Evolutionary conservation across 1,139 yeast species (phyloP), one percentile per base, ranked within the genome.

Genomic region (Spathaspora sp.): DNA sequence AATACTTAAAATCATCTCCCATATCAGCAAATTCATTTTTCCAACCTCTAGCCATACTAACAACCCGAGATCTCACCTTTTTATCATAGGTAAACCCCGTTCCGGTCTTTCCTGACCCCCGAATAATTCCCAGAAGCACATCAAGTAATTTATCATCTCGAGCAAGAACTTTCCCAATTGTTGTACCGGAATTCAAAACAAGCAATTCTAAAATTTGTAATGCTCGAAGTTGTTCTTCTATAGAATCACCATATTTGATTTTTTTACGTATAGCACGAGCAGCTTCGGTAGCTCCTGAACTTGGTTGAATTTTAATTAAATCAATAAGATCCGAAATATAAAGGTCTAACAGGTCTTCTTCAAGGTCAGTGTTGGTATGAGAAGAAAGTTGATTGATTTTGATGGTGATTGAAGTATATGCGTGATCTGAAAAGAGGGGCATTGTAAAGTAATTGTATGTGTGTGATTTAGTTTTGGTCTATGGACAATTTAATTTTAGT

Each of bases 191-290:
- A 63, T 91, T 91, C 49, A 86, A 79, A 3, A 91, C 84, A 47
- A 91, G 67, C 33, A 87, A 73, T 59, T 91, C 96, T 49, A 90
- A 71, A 16, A 91, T 59, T 48, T 79, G 79, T 52, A 91, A 67
- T 0, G 96, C 88, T 45, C 87, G 75, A 44, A 77, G 54, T 59
- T 86, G 93, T 51, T 82, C 84, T 26, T 71, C 71, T 1, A 67
- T 61, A 1, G 72, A 57, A 20, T 61, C 64, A n/a, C 98, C 98
- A 61, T 93, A 87, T 67, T 93, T 93, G 61, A 93, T 72, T 60
- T 84, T 82, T 70, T 93, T 93, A 45, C 99, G 77, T 34, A 93
- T 72, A 1, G 96, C 95, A 44, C 98, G 74, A 0, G 97, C 97
- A 1, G 96, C 95, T 64, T 91, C 98, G 9, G 74, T 68, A 1